A percentile compares a stretch with the other conserved stretches of the same genome.
Evolutionary conservation across 2,329 filamentous ascomycete species (phyloP).

Genomic region (Fusarium nygamai): DNA sequence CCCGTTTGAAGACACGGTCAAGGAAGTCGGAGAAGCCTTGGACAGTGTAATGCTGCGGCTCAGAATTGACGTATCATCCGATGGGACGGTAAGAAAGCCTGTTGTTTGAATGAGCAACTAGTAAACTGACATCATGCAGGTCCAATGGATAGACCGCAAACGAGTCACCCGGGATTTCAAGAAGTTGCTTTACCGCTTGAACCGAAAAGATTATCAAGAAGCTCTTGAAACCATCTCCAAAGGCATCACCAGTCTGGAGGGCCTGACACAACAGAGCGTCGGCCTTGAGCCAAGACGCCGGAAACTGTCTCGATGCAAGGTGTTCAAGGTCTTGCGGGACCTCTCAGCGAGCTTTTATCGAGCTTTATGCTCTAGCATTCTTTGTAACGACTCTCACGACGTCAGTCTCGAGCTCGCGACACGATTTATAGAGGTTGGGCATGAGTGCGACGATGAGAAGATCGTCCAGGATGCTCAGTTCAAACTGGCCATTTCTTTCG

Average conservation of each 20-base stretch:
- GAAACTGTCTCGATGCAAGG: slow-evolving; percentile 8
- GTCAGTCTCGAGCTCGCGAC: slow-evolving; percentile 1
- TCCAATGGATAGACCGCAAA: background rate
- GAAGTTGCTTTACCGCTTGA: slow-evolving; percentile 4
- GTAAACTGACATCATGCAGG: background rate
- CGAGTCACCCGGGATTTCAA: slow-evolving; percentile 6
- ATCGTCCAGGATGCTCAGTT: background rate
- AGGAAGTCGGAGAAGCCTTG: slow-evolving; percentile 38
- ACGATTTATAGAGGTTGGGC: background rate
- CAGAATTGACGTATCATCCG: background rate
- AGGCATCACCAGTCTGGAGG: slow-evolving; percentile 6
- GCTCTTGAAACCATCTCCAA: background rate
- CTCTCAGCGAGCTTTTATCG: slow-evolving; percentile 16
- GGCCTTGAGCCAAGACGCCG: slow-evolving; percentile 4
- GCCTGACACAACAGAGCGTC: background rate
- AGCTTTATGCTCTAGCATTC: slow-evolving; percentile 15
- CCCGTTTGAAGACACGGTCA: slow-evolving; percentile 38
- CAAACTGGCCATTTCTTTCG: slow-evolving; percentile 14
- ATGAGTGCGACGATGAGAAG: background rate
- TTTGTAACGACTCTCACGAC: background rate
- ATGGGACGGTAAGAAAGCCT: background rate
- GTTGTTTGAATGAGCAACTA: rapidly evolving
- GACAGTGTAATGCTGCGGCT: slow-evolving; percentile 25
- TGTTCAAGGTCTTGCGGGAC: slow-evolving; percentile 12
- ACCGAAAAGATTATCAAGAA: slow-evolving; percentile 16